Conservation (phyloP, 352 stramenopile genomes). For the Pythium scleroteichum region DNA sequence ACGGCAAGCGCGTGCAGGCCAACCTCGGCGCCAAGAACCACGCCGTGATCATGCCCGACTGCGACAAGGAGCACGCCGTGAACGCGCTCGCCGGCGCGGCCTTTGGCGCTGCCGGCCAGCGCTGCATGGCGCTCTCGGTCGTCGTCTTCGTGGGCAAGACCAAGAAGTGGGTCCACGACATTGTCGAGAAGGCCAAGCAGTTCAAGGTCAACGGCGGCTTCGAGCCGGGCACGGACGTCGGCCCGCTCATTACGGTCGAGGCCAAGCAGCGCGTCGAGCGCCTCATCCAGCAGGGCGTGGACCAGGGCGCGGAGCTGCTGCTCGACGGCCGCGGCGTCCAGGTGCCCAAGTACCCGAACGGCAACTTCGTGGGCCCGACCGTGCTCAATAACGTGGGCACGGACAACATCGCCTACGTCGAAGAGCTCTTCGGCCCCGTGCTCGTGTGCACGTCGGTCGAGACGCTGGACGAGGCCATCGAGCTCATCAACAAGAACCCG, state of each 20-base stretch:
- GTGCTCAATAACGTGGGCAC: slow-evolving; percentile 84
- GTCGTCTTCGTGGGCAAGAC: slow-evolving; percentile 95
- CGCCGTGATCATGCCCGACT: slow-evolving; percentile 95
- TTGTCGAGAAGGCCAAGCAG: slow-evolving; percentile 88
- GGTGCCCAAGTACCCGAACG: slow-evolving; percentile 91
- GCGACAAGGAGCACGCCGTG: slow-evolving; percentile 88
- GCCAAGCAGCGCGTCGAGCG: slow-evolving; percentile 87
- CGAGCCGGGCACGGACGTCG: slow-evolving; percentile 68
- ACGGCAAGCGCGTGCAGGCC: slow-evolving; percentile 95
- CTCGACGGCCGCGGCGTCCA: slow-evolving; percentile 92
- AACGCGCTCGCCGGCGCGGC: slow-evolving; percentile 89
- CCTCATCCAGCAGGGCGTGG: slow-evolving; percentile 89
- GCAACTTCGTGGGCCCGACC: slow-evolving; percentile 96
- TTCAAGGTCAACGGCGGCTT: slow-evolving; percentile 92
- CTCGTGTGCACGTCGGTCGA: slow-evolving; percentile 90
- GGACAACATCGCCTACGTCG: slow-evolving; percentile 90
- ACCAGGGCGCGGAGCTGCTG: slow-evolving; percentile 88
- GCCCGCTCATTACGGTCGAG: slow-evolving; percentile 90
- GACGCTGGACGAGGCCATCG: slow-evolving; percentile 95
- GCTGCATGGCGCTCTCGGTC: slow-evolving; percentile 97
- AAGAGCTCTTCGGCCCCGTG: slow-evolving; percentile 99
- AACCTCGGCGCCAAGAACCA: slow-evolving; percentile 99
- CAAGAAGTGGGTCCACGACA: slow-evolving; percentile 92
- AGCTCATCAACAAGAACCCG: slow-evolving; percentile 94
- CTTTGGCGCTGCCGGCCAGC: slow-evolving; percentile 97